Percentiles rank a stretch among this genome's conserved stretches.
Evolutionary conservation across 257 asterid species (phyloP).

Genomic region (Solanum tacnaense): DNA sequence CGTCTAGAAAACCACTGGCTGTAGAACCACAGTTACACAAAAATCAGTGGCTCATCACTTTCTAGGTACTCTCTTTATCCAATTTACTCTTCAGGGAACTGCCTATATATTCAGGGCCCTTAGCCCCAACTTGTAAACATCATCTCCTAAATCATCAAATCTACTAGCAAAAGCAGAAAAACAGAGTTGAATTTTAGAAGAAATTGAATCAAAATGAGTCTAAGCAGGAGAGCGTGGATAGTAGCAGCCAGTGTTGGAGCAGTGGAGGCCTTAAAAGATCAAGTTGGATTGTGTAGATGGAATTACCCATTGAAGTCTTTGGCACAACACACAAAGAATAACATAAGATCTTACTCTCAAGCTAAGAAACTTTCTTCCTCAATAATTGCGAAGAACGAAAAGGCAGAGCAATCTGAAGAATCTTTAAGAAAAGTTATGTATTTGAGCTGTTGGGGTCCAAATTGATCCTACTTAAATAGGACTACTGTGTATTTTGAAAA

Average conservation of each 20-base stretch:
- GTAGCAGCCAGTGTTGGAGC: slow-evolving; percentile 14
- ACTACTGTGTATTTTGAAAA: not conserved
- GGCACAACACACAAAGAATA: slow-evolving; percentile 8
- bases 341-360: slow-evolving; percentile 2
- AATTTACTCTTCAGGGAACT: not conserved
- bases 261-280: slow-evolving; percentile 16
- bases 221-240: slow-evolving; percentile 15
- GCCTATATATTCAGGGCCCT: not conserved
- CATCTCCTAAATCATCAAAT: not conserved
- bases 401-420: slow-evolving; percentile 7
- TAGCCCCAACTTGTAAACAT: not conserved
- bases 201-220: slow-evolving; percentile 9
- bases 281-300: slow-evolving; percentile 16
- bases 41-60: not conserved
- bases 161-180: not conserved
- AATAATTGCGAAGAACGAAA: not conserved
- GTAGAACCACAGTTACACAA: not conserved
- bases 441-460: slow-evolving; percentile 29
- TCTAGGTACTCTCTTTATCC: not conserved
- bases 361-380: slow-evolving; percentile 1
- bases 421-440: slow-evolving; percentile 17
- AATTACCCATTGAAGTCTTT: not conserved
- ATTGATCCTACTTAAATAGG: not conserved
- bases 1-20: not conserved
- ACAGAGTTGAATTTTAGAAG: not conserved